phyloP scores from a whole-genome alignment of 2,329 filamentous ascomycete species.

The Pseudogymnoascus sp. region DNA sequence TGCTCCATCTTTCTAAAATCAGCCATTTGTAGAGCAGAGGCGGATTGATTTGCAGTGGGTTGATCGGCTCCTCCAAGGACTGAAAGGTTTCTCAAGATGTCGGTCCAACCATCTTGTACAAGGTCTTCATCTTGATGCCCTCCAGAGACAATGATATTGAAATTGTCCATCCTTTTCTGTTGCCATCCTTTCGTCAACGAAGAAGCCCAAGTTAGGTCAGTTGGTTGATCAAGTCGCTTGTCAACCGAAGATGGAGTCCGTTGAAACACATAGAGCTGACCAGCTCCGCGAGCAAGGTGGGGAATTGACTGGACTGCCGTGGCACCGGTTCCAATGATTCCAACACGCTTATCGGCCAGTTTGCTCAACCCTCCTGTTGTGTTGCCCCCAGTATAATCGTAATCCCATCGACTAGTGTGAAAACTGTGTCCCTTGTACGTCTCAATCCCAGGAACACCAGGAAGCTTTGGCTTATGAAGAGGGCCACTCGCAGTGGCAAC shows the following conservation, averaged over 20 bases:
- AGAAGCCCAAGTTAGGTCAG: constrained; percentile 29
- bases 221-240: constrained; percentile 30
- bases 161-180: constrained; percentile 35
- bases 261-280: constrained; percentile 33
- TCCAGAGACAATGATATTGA: constrained; percentile 21
- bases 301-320: constrained; percentile 18
- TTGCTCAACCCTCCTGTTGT: constrained; percentile 24
- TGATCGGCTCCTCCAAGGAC: neutral
- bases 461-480: constrained; percentile 35
- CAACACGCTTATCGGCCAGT: constrained; percentile 15
- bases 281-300: constrained; percentile 38
- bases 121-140: neutral
- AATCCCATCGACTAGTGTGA: constrained; percentile 36
- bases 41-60: neutral
- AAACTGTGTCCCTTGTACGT: constrained; percentile 33
- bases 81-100: neutral
- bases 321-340: constrained; percentile 17
- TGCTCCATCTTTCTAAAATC: constrained; percentile 10
- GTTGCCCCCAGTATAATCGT: constrained; percentile 30
- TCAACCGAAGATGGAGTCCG: constrained; percentile 39
- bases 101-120: constrained; percentile 11
- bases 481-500: constrained; percentile 34
- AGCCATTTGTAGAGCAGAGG: neutral
- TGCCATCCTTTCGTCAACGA: constrained; percentile 39
- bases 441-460: constrained; percentile 31